phyloP scores from a whole-genome alignment of 805 yeast species.

The Barnettozyma botsteinii region DNA sequence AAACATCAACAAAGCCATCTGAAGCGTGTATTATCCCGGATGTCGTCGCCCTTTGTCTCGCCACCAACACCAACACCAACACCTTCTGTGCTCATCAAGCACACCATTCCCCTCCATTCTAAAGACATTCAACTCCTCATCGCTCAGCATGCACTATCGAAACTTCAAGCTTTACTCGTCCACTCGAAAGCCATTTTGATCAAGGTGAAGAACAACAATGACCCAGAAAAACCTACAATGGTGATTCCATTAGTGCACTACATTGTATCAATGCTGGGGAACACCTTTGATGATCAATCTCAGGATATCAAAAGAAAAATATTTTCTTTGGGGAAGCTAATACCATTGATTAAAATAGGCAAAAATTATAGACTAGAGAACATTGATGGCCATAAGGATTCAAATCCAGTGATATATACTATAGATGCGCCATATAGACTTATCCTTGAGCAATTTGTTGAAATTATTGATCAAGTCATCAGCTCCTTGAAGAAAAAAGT shows the following conservation, averaged over 20 bases:
- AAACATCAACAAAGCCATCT: too few species aligned
- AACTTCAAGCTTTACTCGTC: slow-evolving; percentile 34
- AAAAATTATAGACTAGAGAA: slow-evolving; percentile 18
- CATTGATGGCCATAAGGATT: slow-evolving; percentile 19
- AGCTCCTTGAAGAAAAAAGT: slow-evolving; percentile 27
- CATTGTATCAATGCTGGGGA: slow-evolving; percentile 10
- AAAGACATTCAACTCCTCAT: slow-evolving; percentile 52
- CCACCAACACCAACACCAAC: background rate
- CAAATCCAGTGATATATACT: background rate
- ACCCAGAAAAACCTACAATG: slow-evolving; percentile 1
- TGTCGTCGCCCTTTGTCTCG: background rate
- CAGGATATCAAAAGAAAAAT: background rate
- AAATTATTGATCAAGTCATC: slow-evolving; percentile 25
- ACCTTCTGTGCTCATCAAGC: slow-evolving; percentile 26
- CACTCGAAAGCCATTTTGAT: slow-evolving; percentile 25
- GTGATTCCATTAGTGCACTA: slow-evolving; percentile 16
- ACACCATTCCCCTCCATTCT: slow-evolving; percentile 33
- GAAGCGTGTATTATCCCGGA: too few species aligned
- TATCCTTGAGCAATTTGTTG: slow-evolving; percentile 7
- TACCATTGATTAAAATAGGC: slow-evolving; percentile 4
- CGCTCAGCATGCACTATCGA: slow-evolving; percentile 45
- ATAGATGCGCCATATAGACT: background rate
- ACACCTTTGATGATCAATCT: background rate
- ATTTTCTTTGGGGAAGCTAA: slow-evolving; percentile 6
- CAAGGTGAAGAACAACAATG: slow-evolving; percentile 9